These are phyloP conservation scores for Tetrahymena borealis DNA, from an alignment of 73 alveolate species.

Conservation along the genomic window DNA sequence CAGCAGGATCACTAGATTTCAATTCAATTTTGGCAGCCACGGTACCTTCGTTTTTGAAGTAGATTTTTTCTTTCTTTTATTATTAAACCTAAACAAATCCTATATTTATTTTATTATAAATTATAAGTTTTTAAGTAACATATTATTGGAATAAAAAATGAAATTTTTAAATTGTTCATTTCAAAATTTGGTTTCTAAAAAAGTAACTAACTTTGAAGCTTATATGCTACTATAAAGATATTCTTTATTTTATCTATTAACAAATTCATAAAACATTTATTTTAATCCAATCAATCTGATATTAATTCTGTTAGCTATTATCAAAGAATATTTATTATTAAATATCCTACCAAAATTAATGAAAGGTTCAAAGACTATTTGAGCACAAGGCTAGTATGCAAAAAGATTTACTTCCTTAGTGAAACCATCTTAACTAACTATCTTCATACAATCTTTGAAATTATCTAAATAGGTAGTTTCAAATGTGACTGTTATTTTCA, in stretches of 20 bases:
- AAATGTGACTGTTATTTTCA: slow-evolving; percentile 80
- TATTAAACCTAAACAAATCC: slow-evolving; percentile 89
- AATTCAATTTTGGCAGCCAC: slow-evolving; percentile 83
- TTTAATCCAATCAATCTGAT: too few species aligned
- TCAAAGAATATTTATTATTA: background rate
- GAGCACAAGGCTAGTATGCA: slow-evolving; percentile 94
- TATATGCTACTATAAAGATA: too few species aligned
- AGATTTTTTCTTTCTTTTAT: slow-evolving; percentile 68
- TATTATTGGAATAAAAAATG: background rate
- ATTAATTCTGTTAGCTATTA: too few species aligned
- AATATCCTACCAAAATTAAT: slow-evolving; percentile 59
- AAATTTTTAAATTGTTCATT: too few species aligned
- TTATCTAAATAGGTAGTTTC: slow-evolving; percentile 81
- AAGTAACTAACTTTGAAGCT: too few species aligned
- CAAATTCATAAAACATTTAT: too few species aligned
- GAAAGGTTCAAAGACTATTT: slow-evolving; percentile 94
- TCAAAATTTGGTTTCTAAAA: too few species aligned
- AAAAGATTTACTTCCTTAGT: slow-evolving; percentile 73
- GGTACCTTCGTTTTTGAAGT: slow-evolving; percentile 93
- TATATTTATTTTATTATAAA: background rate
- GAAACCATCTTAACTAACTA: slow-evolving; percentile 79
- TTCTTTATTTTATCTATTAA: too few species aligned
- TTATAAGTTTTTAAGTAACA: background rate
- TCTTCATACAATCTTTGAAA: slow-evolving; percentile 83
- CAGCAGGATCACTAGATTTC: slow-evolving; percentile 74